Conservation (phyloP, 192 early-diverging fungal species). For the Coemansia reversa region DNA sequence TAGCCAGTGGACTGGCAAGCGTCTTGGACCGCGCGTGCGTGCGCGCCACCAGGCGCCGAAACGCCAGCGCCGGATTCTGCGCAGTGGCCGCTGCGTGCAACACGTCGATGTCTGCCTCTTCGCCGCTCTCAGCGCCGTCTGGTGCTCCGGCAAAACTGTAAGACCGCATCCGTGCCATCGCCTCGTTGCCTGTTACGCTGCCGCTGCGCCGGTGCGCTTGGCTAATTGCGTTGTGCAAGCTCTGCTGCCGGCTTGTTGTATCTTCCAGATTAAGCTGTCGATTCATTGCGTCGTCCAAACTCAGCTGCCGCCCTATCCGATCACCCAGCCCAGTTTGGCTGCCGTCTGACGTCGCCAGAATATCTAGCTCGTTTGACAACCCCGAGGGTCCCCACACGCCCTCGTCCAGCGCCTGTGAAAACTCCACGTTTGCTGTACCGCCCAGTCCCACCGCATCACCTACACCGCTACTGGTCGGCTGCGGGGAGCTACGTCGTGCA, state of each 20-base stretch:
- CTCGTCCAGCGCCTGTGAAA: slow-evolving; percentile 29
- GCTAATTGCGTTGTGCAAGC: background rate
- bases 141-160: slow-evolving; percentile 54
- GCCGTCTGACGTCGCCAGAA: slow-evolving; percentile 21
- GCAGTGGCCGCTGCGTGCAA: slow-evolving; percentile 49
- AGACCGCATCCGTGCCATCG: slow-evolving; percentile 42
- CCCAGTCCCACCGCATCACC: background rate
- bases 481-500: slow-evolving; percentile 39
- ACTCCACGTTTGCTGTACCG: slow-evolving; percentile 11
- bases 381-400: slow-evolving; percentile 52
- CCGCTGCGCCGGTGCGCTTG: slow-evolving; percentile 13
- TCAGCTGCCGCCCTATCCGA: slow-evolving; percentile 1
- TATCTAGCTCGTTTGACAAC: slow-evolving; percentile 44
- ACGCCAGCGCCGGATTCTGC: slow-evolving; percentile 47
- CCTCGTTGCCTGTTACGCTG: slow-evolving; percentile 13
- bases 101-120: slow-evolving; percentile 49
- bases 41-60: slow-evolving; percentile 55
- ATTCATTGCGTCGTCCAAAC: slow-evolving; percentile 13
- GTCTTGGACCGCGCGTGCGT: slow-evolving; percentile 53
- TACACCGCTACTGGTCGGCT: background rate
- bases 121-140: slow-evolving; percentile 21
- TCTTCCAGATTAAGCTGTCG: background rate
- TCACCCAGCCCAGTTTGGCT: background rate
- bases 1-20: slow-evolving; percentile 35
- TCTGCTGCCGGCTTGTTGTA: slow-evolving; percentile 1